Evolutionary conservation across 768 basidiomycete species (phyloP).

Genomic region (Cantharellus cinnabarinus): DNA sequence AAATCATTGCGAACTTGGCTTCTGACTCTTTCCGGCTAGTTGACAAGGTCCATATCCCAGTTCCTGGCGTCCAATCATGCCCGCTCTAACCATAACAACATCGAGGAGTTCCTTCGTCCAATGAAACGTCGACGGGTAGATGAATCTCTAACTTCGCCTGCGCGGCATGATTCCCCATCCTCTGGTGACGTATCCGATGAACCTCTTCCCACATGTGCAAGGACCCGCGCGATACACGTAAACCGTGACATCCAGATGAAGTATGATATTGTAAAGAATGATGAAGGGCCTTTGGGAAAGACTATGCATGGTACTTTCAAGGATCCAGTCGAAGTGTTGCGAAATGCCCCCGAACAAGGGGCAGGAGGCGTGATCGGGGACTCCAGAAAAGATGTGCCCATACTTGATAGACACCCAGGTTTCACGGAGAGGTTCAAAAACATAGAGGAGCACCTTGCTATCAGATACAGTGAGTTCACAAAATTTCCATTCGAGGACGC

Average conservation of each 20-base stretch:
- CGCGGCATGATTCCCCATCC: constrained; percentile 13
- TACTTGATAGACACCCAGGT: constrained; percentile 32
- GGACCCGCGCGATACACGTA: constrained; percentile 47
- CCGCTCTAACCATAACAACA: constrained; percentile 58
- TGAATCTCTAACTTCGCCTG: constrained; percentile 15
- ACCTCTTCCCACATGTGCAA: constrained; percentile 37
- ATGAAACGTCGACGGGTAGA: constrained; percentile 24
- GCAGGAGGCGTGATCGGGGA: constrained; percentile 32
- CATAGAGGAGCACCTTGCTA: constrained; percentile 49
- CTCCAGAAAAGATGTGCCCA: constrained; percentile 15
- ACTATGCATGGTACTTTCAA: constrained; percentile 24
- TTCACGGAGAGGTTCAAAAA: constrained; percentile 43
- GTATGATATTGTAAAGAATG: constrained; percentile 74
- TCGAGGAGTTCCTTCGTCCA: constrained; percentile 49
- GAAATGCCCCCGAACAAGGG: constrained; percentile 22
- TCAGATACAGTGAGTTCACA: constrained; percentile 40
- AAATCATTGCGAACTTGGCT: background rate
- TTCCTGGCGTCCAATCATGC: constrained; percentile 53
- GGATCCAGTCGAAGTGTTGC: constrained; percentile 1
- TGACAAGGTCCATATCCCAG: constrained; percentile 33
- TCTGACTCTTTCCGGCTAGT: background rate
- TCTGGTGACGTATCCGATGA: background rate
- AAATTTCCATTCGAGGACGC: background rate
- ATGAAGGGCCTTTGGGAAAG: constrained; percentile 49
- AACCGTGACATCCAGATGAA: constrained; percentile 66